Evolutionary conservation across 2,329 filamentous ascomycete genomes (phyloP), one percentile per base, ranked within the genome.

Genomic region (Aureobasidium musti): DNA sequence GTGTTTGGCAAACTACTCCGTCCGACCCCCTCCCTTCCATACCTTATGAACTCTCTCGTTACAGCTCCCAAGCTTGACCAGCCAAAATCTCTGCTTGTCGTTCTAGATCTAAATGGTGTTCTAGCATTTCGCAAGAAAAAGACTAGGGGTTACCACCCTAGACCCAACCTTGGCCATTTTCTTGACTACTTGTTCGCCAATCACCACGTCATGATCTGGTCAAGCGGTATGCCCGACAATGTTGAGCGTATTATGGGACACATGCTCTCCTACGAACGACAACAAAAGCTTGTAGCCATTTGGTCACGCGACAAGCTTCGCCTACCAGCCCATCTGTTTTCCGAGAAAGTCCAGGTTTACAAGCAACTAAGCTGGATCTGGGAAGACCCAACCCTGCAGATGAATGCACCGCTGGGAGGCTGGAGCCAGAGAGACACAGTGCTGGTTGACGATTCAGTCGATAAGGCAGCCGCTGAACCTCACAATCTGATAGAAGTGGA

Each of bases 91-190:
- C 83, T 97, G 39, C 86, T 99, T 26, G 82, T 99, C 60, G 86
- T 98, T 54, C 86, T 98, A 69, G 95, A 99, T 78, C 85, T 99
- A 43, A 99, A 98, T 77, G 95, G 95, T 69, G 97, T 94, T 0
- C 83, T 99, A 1, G 84, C 98, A 41, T 83, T 86, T 78, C 89
- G 95, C 10, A 82, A 81, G 63, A 81, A 53, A 75, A 75, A 30
- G 73, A 63, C 65, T 13, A 67, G 50, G 37, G 71, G 64, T n/a
- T 74, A 74, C 67, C 68, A 78, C 1, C 81, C 82, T 3, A 89
- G 95, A 0, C 91, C 91, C 0, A 83, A 88, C 69, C 84, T 95
- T 1, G 72, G 80, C 2, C 71, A 79, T 0, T 97, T 99, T 76
- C 79, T 98, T 3, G 74, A 83, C 33, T 91, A 92, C 76, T 85